Evolutionary conservation across 202 grass and related monocot genomes (phyloP).

Genomic region (Brachypodium distachyon): DNA sequence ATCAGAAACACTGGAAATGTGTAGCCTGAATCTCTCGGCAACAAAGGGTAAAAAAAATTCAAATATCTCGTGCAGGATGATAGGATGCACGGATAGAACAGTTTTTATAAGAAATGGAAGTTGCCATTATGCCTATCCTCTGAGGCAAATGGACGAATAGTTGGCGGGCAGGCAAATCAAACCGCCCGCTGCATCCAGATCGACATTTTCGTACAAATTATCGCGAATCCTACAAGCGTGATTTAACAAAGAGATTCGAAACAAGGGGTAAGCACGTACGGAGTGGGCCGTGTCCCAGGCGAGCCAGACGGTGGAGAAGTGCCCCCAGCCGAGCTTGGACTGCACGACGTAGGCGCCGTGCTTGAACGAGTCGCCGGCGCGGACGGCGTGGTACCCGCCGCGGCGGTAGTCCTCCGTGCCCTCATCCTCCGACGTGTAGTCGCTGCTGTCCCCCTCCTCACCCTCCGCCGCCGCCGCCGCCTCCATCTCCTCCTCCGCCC

Average conservation of each 20-base stretch:
- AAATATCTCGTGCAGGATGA: background rate
- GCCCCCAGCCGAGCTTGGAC: slow-evolving; percentile 95
- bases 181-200: slow-evolving; percentile 24
- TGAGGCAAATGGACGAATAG: slow-evolving; percentile 20
- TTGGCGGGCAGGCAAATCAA: slow-evolving; percentile 9
- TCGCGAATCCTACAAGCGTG: background rate
- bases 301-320: slow-evolving; percentile 99
- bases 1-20: background rate
- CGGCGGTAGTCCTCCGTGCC: slow-evolving; percentile 92
- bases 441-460: slow-evolving; percentile 55
- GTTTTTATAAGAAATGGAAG: background rate
- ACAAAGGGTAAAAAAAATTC: background rate
- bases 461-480: slow-evolving; percentile 26
- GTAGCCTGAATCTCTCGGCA: background rate
- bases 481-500: background rate
- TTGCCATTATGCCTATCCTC: background rate
- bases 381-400: slow-evolving; percentile 89
- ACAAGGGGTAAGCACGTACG: slow-evolving; percentile 25
- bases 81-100: background rate
- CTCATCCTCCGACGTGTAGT: slow-evolving; percentile 97
- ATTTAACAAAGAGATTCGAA: background rate
- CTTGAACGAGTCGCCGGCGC: slow-evolving; percentile 89
- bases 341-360: slow-evolving; percentile 93
- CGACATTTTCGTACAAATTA: background rate
- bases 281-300: slow-evolving; percentile 86